Evolutionary conservation across 1,284 basidiomycete species (phyloP).

Genomic region (Rhodotorula sp.): DNA sequence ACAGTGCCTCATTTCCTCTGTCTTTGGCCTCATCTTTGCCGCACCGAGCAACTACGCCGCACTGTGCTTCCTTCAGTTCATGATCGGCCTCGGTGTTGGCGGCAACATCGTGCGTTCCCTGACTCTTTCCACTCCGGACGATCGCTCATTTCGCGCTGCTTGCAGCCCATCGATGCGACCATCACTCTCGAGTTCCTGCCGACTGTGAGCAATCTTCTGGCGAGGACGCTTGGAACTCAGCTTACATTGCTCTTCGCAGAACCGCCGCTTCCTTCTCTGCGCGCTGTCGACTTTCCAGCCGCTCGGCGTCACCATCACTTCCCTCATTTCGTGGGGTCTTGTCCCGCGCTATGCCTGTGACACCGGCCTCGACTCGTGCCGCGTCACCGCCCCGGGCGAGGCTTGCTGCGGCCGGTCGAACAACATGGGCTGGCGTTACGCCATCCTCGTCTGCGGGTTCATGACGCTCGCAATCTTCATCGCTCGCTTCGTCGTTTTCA

Average conservation of each 20-base stretch:
- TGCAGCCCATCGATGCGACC: constrained; percentile 67
- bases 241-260: constrained; percentile 10
- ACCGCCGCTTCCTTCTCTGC: constrained; percentile 54
- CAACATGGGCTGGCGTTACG: constrained; percentile 68
- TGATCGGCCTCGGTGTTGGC: constrained; percentile 44
- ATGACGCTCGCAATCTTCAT: constrained; percentile 55
- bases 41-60: constrained; percentile 49
- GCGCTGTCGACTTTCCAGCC: constrained; percentile 53
- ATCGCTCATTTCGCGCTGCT: constrained; percentile 43
- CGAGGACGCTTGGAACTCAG: too few species aligned
- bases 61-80: constrained; percentile 50
- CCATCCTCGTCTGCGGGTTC: constrained; percentile 61
- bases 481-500: constrained; percentile 70
- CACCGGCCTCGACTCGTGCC: constrained; percentile 44
- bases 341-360: constrained; percentile 45
- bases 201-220: background rate
- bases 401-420: constrained; percentile 50
- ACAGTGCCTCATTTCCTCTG: constrained; percentile 63
- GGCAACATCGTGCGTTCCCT: constrained; percentile 40
- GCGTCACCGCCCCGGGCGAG: constrained; percentile 1
- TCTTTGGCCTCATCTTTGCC: constrained; percentile 60
- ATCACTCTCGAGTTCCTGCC: constrained; percentile 65
- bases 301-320: constrained; percentile 56
- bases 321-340: constrained; percentile 57
- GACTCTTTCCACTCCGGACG: too few species aligned